Evolutionary conservation across 345 rosid genomes (phyloP).

Genomic region (Psidium guajava): DNA sequence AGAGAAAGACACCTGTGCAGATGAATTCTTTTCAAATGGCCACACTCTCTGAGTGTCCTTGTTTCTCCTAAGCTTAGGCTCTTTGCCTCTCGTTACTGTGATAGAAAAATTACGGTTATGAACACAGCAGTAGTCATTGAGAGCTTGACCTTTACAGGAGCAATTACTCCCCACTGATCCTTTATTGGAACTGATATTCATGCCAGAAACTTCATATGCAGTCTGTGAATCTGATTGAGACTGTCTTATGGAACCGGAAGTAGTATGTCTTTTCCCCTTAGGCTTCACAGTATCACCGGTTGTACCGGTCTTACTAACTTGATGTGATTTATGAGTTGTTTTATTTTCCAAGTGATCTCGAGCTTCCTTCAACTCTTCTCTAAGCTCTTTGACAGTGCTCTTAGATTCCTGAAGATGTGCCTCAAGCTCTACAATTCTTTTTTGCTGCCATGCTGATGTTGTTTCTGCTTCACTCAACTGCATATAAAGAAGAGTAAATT

Average conservation of each 20-base stretch:
- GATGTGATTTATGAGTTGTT: conserved; percentile 10
- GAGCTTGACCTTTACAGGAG: not conserved
- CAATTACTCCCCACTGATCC: conserved; percentile 19
- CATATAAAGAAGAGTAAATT: not conserved
- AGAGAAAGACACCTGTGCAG: conserved; percentile 22
- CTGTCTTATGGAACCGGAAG: conserved; percentile 3
- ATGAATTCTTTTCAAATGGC: conserved; percentile 32
- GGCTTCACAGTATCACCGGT: conserved; percentile 4
- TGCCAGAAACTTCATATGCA: conserved; percentile 17
- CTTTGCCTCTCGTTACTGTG: conserved; percentile 52
- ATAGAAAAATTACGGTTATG: conserved; percentile 59
- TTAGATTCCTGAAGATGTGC: conserved; percentile 87
- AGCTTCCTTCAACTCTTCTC: conserved; percentile 55
- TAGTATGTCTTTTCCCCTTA: conserved; percentile 13
- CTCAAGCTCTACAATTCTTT: conserved; percentile 67
- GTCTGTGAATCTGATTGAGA: conserved; percentile 18
- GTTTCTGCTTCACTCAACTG: conserved; percentile 71
- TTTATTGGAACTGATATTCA: conserved; percentile 7
- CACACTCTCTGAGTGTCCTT: conserved; percentile 54
- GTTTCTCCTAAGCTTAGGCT: conserved; percentile 35
- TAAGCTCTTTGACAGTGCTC: conserved; percentile 74
- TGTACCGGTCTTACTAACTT: conserved; percentile 3
- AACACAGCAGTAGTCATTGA: conserved; percentile 2
- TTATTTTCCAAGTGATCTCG: conserved; percentile 53
- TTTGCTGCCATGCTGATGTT: conserved; percentile 34